Evolutionary conservation across 306 rosid species (phyloP).

Genomic region (Cucumis melo): DNA sequence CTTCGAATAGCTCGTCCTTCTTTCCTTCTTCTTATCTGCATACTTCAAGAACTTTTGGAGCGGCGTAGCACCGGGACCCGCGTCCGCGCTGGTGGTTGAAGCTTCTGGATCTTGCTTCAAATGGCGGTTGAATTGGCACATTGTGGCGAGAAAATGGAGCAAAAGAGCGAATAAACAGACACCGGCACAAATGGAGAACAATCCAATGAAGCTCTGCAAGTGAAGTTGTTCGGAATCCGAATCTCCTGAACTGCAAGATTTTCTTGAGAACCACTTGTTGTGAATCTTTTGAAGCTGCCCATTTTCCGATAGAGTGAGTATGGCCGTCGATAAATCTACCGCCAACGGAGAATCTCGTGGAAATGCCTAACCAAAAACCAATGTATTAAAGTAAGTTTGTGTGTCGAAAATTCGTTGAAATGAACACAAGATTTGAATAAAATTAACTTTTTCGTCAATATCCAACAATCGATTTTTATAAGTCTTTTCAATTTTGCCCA

Average conservation of each 20-base stretch:
- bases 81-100: not conserved
- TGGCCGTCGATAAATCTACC: constrained; percentile 30
- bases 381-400: too few relatives aligned
- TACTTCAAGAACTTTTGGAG: constrained; percentile 15
- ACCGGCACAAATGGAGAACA: constrained; percentile 19
- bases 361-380: constrained; percentile 20
- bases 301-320: constrained; percentile 29
- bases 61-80: not conserved
- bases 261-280: constrained; percentile 28
- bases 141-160: constrained; percentile 4
- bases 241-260: constrained; percentile 12
- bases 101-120: constrained; percentile 4
- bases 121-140: constrained; percentile 16
- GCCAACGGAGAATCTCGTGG: constrained; percentile 39
- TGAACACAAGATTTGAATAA: too few relatives aligned
- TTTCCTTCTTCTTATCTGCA: constrained; percentile 13
- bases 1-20: constrained; percentile 14
- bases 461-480: too few relatives aligned
- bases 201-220: constrained; percentile 30
- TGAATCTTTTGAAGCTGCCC: constrained; percentile 28
- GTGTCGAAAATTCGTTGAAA: too few relatives aligned
- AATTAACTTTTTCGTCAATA: too few relatives aligned
- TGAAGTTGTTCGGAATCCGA: constrained; percentile 17
- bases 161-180: constrained; percentile 16
- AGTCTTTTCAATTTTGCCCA: too few relatives aligned